Evolutionary conservation across 2,329 filamentous ascomycete genomes (phyloP).

Genomic region (Aciculosporium take): DNA sequence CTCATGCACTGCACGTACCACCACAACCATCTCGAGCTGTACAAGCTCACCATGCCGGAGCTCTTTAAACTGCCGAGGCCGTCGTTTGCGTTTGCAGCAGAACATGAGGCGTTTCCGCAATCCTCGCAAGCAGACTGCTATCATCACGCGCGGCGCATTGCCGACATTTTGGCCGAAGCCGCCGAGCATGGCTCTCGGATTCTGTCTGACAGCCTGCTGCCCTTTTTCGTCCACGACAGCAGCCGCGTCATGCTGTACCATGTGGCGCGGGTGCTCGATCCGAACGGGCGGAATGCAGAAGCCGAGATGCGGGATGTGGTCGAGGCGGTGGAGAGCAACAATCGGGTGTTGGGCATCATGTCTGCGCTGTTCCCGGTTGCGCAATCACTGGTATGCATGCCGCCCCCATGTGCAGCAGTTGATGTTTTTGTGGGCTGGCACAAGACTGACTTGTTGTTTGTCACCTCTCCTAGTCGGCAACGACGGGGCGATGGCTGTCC

Average conservation of each 20-base stretch:
- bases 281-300: conserved; percentile 19
- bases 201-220: conserved; percentile 29
- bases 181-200: conserved; percentile 25
- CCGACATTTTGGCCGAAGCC: conserved; percentile 24
- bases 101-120: conserved; percentile 23
- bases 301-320: conserved; percentile 24
- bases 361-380: conserved; percentile 24
- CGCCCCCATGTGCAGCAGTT: background rate
- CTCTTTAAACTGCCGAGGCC: conserved; percentile 29
- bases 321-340: conserved; percentile 25
- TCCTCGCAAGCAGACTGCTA: conserved; percentile 24
- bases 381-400: conserved; percentile 21
- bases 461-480: conserved; percentile 16
- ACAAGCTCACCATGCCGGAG: conserved; percentile 31
- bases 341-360: conserved; percentile 22
- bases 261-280: conserved; percentile 27
- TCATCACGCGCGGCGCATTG: conserved; percentile 24
- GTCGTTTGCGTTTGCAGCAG: conserved; percentile 24
- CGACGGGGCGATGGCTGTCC: conserved; percentile 24
- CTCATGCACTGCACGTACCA: conserved; percentile 33
- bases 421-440: too few species aligned
- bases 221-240: conserved; percentile 32
- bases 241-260: conserved; percentile 34
- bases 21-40: conserved; percentile 30
- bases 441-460: background rate